Evolutionary conservation across 495 filamentous ascomycete species (phyloP).

Genomic region (Hypoxylon crocopeplum): DNA sequence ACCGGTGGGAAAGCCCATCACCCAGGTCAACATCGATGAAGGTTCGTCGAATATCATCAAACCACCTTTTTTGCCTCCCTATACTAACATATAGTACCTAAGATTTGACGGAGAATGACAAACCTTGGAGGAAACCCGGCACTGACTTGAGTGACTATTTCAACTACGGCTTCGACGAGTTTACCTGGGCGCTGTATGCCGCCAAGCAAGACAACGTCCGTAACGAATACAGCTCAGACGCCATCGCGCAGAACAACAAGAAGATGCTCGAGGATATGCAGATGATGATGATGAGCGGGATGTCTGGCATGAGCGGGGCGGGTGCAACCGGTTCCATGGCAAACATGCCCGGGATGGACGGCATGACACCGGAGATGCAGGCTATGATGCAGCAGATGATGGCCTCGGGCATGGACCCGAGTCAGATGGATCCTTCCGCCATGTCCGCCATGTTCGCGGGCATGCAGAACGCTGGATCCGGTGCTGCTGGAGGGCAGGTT

Average conservation of each 20-base stretch:
- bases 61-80: background rate
- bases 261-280: conserved; percentile 90
- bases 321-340: conserved; percentile 63
- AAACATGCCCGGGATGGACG: conserved; percentile 71
- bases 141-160: conserved; percentile 96
- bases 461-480: conserved; percentile 51
- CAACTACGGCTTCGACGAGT: conserved; percentile 99
- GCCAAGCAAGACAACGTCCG: conserved; percentile 82
- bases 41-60: conserved; percentile 47
- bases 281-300: conserved; percentile 81
- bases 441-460: conserved; percentile 59
- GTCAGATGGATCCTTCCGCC: conserved; percentile 70
- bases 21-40: conserved; percentile 80
- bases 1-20: conserved; percentile 76
- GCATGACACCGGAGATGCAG: conserved; percentile 80
- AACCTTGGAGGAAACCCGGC: conserved; percentile 96
- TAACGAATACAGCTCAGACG: conserved; percentile 66
- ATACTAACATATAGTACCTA: conserved; percentile 21
- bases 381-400: conserved; percentile 85
- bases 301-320: conserved; percentile 61
- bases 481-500: conserved; percentile 44
- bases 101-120: conserved; percentile 84
- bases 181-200: conserved; percentile 96
- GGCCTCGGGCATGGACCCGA: conserved; percentile 79
- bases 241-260: conserved; percentile 72